Evolutionary conservation across 2,329 filamentous ascomycete genomes (phyloP).

Genomic region (Cladosporium colombiae): DNA sequence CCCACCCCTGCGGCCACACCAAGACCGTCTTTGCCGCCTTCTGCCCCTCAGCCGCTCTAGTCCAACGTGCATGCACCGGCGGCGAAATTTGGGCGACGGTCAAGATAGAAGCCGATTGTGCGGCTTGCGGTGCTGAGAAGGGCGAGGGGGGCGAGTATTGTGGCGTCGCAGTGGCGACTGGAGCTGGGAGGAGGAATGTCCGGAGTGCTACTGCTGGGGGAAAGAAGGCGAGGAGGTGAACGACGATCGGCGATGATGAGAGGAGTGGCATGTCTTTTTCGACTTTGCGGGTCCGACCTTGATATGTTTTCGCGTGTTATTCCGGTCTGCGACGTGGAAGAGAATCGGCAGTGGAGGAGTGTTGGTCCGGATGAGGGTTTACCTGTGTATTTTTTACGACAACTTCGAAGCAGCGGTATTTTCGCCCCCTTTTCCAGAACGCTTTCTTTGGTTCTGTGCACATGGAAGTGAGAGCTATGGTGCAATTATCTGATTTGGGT

Average conservation of each 20-base stretch:
- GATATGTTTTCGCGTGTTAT: too few species aligned
- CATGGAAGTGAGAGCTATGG: too few species aligned
- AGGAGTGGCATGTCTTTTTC: too few species aligned
- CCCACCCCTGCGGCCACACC: slow-evolving; percentile 48
- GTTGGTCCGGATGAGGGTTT: too few species aligned
- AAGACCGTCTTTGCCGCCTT: slow-evolving; percentile 41
- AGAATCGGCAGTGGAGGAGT: too few species aligned
- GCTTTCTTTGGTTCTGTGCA: too few species aligned
- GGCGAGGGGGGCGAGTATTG: not conserved
- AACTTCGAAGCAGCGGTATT: too few species aligned
- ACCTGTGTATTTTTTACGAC: too few species aligned
- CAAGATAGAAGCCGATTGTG: slow-evolving; percentile 38
- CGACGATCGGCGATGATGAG: not conserved
- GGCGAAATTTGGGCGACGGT: slow-evolving; percentile 42
- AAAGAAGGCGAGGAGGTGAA: slow-evolving; percentile 12
- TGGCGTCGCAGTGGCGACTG: not conserved
- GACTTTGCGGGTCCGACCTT: too few species aligned
- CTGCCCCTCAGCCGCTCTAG: slow-evolving; percentile 36
- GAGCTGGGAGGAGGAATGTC: not conserved
- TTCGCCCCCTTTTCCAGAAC: too few species aligned
- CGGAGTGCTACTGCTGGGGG: not conserved
- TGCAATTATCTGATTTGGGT: too few species aligned
- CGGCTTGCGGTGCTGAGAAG: slow-evolving; percentile 30
- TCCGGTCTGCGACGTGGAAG: too few species aligned
- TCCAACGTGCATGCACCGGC: slow-evolving; percentile 36